Evolutionary conservation across 176 grass and related monocot species (phyloP).

Genomic region (Carex kokanica): DNA sequence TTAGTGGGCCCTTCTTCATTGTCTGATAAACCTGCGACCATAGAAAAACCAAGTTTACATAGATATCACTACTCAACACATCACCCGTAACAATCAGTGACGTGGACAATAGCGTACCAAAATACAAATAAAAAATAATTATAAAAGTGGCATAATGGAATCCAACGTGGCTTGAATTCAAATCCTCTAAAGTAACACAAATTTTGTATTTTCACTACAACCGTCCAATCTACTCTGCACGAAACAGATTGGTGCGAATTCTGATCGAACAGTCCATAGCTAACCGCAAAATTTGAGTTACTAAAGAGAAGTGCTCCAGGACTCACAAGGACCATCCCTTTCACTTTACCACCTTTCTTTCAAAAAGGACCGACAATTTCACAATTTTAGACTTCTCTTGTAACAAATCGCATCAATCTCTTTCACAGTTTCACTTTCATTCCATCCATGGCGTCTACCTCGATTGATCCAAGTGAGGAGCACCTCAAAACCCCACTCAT

Average conservation of each 20-base stretch:
- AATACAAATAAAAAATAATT: background rate
- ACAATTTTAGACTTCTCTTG: background rate
- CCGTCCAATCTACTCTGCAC: too few species aligned
- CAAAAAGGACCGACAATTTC: background rate
- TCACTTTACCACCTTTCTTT: background rate
- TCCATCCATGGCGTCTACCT: conserved; percentile 13
- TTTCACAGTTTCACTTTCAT: background rate
- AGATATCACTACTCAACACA: background rate
- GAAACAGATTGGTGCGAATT: too few species aligned
- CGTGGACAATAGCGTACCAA: background rate
- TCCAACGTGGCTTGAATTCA: too few species aligned
- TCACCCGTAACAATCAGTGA: background rate
- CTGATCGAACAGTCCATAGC: too few species aligned
- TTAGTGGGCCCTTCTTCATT: background rate
- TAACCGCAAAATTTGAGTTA: too few species aligned
- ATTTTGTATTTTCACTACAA: too few species aligned
- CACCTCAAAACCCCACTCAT: background rate
- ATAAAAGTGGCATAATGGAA: background rate
- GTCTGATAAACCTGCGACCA: background rate
- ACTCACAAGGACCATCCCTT: too few species aligned
- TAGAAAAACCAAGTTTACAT: background rate
- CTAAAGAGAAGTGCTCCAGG: too few species aligned
- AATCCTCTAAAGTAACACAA: too few species aligned
- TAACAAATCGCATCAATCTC: background rate
- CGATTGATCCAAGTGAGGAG: background rate